Evolutionary conservation across 257 asterid genomes (phyloP).

Genomic region (Capsicum baccatum): DNA sequence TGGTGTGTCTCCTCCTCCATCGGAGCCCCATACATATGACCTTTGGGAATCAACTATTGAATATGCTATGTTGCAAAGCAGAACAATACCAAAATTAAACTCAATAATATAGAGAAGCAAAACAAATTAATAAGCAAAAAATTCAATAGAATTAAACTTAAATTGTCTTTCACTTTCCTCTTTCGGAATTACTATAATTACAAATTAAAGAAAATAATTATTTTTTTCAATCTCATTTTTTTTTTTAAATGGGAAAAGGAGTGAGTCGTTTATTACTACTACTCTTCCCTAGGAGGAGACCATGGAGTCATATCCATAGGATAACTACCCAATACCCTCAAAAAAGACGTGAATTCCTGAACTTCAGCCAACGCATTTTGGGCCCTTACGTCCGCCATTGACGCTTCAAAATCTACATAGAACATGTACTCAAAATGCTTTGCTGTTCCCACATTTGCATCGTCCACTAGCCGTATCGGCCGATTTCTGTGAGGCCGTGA

Average conservation of each 20-base stretch:
- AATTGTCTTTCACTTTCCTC: neutral
- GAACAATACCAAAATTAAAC: neutral
- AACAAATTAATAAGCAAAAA: neutral
- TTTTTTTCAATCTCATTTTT: neutral
- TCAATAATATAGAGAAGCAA: neutral
- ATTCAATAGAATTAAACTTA: neutral
- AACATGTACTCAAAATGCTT: slow-evolving; percentile 88
- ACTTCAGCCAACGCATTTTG: slow-evolving; percentile 91
- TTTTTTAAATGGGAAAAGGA: neutral
- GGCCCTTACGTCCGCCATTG: slow-evolving; percentile 88
- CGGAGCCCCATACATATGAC: too few relatives aligned
- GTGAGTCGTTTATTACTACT: neutral
- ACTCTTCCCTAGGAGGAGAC: slow-evolving; percentile 58
- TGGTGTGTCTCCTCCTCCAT: too few relatives aligned
- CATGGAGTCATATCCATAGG: slow-evolving; percentile 97
- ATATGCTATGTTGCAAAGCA: neutral
- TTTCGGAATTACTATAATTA: slow-evolving; percentile 19
- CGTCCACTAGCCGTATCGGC: slow-evolving; percentile 72
- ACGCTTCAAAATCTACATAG: slow-evolving; percentile 88
- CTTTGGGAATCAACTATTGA: too few relatives aligned
- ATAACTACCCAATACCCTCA: slow-evolving; percentile 89
- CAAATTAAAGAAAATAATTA: slow-evolving; percentile 26
- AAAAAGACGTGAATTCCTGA: slow-evolving; percentile 87
- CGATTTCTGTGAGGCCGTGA: slow-evolving; percentile 78
- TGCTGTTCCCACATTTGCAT: slow-evolving; percentile 67